Evolutionary conservation across 768 basidiomycete genomes (phyloP), one percentile per base, ranked within the genome.

Genomic region (Trametes elegans): DNA sequence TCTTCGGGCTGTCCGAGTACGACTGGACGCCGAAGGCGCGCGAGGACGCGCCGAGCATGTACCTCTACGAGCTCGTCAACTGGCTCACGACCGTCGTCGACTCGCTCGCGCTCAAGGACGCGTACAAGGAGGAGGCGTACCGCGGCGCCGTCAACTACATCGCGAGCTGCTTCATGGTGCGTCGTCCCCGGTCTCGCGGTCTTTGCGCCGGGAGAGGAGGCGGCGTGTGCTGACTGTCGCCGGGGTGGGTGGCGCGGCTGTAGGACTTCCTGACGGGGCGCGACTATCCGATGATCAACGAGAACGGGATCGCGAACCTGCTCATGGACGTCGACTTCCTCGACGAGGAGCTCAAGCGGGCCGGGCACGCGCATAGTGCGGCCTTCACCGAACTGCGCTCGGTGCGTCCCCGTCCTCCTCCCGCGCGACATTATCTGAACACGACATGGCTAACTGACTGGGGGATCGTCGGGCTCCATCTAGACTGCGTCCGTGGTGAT

Each of bases 71-170:
- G 69, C 82, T 98, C 64, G 83, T 96, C 68, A 94, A 93, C 68
- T 99, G 95, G 90, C 79, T 98, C 48, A 95, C 88, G 34, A 97
- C 95, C 1, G 90, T 97, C 51, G 93, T 99, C 43, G 97, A 98
- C 69, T 92, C 84, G 55, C 84, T 87, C 61, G 81, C 79, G 56
- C 84, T 98, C 72, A 86, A 90, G 52, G 90, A 94, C 53, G 71
- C 74, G 9, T 87, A 93, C 74, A 95, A 94, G 71, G 89, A 93
- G 49, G 85, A 91, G 61, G 92, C 91, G 9, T 99, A 97, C 69
- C 83, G 81, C 59, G 87, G 84, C 39, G 95, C 97, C 13, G 76
- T 96, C n/a, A 76, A 82, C 28, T 92, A 97, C 64, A 91, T 97
- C 53, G 87, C 91, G 0, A 84, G 87, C 53, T 90, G 86, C 55